phyloP scores from a whole-genome alignment of 2,329 filamentous ascomycete genomes.

The Phaeosphaeria sp. region DNA sequence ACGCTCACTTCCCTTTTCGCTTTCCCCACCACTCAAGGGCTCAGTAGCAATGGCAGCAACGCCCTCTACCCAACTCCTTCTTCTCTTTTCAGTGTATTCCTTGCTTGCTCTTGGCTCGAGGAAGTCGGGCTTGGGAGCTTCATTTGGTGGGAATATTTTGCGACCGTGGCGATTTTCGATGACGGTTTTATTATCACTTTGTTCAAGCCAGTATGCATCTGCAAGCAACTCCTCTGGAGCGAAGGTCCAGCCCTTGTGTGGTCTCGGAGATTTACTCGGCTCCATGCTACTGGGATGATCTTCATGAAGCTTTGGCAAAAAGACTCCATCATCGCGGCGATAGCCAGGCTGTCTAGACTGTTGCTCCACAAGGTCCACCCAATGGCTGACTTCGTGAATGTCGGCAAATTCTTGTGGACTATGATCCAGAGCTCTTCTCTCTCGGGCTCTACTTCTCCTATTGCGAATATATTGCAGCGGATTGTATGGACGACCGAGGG shows the following conservation, averaged over 20 bases:
- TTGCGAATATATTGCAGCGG: constrained; percentile 93
- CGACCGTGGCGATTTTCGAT: constrained; percentile 81
- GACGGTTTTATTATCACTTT: constrained; percentile 77
- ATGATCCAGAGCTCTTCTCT: constrained; percentile 76
- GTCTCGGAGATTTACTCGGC: constrained; percentile 68
- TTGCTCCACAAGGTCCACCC: constrained; percentile 74
- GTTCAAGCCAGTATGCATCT: constrained; percentile 89
- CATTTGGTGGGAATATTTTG: constrained; percentile 65
- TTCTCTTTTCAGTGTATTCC: constrained; percentile 41
- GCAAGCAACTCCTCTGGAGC: constrained; percentile 85
- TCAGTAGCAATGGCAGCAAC: constrained; percentile 33
- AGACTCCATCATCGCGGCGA: constrained; percentile 44
- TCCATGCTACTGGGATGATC: constrained; percentile 28
- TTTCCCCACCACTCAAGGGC: constrained; percentile 43
- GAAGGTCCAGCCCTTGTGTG: constrained; percentile 83
- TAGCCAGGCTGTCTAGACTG: constrained; percentile 49
- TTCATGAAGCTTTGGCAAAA: constrained; percentile 40
- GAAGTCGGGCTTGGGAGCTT: constrained; percentile 32
- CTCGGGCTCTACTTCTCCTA: constrained; percentile 80
- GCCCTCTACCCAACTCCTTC: constrained; percentile 43
- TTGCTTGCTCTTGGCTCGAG: constrained; percentile 41
- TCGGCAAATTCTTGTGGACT: constrained; percentile 80
- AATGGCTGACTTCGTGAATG: constrained; percentile 71
- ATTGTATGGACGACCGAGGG: constrained; percentile 79
- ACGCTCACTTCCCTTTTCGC: constrained; percentile 45